Evolutionary conservation across 31 red algal genomes (phyloP), one percentile per base, ranked within the genome.

Genomic region (Endocladia muricata): DNA sequence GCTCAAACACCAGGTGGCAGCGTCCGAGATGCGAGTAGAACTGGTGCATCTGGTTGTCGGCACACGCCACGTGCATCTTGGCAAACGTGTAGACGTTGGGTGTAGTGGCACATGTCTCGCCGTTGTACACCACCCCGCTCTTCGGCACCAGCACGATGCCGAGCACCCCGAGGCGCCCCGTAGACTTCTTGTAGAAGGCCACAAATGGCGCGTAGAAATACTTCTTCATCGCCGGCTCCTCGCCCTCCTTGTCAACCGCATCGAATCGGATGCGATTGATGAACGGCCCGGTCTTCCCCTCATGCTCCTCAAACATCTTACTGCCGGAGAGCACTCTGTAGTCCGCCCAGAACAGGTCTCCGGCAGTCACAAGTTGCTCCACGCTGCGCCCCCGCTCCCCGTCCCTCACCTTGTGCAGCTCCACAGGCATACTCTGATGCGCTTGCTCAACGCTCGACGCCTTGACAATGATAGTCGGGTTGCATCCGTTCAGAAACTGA

Each of bases 11-110:
- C 28, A 91, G 48, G 37, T 91, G 88, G 41, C 73, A 77, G 34
- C 71, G 42, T 25, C 88, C 88, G 35, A 91, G 61, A 65, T 91
- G 88, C 56, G 63, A 56, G 41, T 78, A 76, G 56, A 91, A 91
- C 40, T 91, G 88, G 69, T 91, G 88, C 33, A 71, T 37, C 60
- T 91, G 88, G 39, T 83, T 91, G 63, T 91, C 88, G 28, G 88
- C 88, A 65, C 88, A 91, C 34, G 88, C 73, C 4, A 91, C 64
- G 39, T 91, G 88, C 73, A 82, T 77, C 61, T 91, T 91, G 4
- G 88, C 88, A 76, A 83, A 72, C 11, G 47, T 61, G 40, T 91
- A 91, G 3, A 68, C 68, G 57, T 77, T 82, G 26, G 88, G 88
- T 1, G 41, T 52, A 7, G 30, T 37, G 49, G 34, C 69, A 39